These are phyloP conservation scores for Mycothermus thermophilus DNA, from an alignment of 495 filamentous ascomycete genomes.

Conservation along the genomic window DNA sequence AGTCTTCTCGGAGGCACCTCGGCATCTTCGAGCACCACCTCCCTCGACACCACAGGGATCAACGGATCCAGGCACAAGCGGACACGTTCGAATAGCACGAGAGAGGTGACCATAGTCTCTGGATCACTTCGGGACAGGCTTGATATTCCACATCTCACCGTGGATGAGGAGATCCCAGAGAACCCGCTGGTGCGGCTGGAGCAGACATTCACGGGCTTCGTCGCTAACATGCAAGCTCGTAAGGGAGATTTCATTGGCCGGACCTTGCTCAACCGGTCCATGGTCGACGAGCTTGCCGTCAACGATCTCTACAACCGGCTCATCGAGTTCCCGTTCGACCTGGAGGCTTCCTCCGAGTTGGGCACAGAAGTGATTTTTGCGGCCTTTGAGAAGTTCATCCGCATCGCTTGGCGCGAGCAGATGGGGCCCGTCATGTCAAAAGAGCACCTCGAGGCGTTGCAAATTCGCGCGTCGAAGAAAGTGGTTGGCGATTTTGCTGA, in stretches of 20 bases:
- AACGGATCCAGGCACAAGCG: slow-evolving; percentile 25
- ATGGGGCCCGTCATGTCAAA: slow-evolving; percentile 69
- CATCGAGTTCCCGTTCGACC: slow-evolving; percentile 63
- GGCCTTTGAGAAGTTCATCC: slow-evolving; percentile 88
- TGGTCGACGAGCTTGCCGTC: slow-evolving; percentile 62
- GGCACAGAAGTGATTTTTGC: slow-evolving; percentile 82
- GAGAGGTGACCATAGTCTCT: slow-evolving; percentile 30
- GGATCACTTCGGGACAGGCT: slow-evolving; percentile 36
- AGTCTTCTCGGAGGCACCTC: slow-evolving; percentile 53
- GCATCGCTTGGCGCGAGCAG: slow-evolving; percentile 73
- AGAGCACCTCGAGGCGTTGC: slow-evolving; percentile 51
- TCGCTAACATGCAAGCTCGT: slow-evolving; percentile 64
- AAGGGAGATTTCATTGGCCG: slow-evolving; percentile 77
- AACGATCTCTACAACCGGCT: slow-evolving; percentile 88
- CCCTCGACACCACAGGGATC: slow-evolving; percentile 6
- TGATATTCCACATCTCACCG: slow-evolving; percentile 27
- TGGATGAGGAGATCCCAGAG: slow-evolving; percentile 33
- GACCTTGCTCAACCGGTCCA: slow-evolving; percentile 51
- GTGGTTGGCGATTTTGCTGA: slow-evolving; percentile 73
- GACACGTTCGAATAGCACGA: slow-evolving; percentile 26
- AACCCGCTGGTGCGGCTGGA: slow-evolving; percentile 59
- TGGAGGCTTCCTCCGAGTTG: slow-evolving; percentile 59
- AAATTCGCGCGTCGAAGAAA: slow-evolving; percentile 57
- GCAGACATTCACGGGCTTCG: slow-evolving; percentile 73
- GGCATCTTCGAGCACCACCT: slow-evolving; percentile 11